Conservation (phyloP, 108 stramenopile species). For the Aurantiochytrium sp. region DNA sequence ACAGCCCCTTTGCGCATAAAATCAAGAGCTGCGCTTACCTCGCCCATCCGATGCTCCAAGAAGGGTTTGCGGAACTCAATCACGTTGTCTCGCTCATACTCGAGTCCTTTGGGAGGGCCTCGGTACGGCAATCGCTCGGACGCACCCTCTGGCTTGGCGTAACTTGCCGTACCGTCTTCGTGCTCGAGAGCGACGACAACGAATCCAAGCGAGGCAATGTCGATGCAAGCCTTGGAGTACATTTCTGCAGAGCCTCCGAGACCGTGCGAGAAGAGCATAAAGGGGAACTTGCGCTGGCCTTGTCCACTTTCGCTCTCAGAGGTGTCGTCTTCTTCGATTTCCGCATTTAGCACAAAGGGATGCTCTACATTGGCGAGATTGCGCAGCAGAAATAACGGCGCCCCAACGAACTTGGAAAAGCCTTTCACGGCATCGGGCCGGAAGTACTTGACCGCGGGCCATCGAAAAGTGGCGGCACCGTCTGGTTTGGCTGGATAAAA, state of each 20-base stretch:
- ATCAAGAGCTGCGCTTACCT: background rate
- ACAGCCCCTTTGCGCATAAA: background rate
- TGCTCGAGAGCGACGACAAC: constrained; percentile 12
- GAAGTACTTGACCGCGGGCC: constrained; percentile 25
- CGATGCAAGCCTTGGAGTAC: background rate
- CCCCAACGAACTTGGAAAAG: constrained; percentile 25
- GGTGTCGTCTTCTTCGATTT: background rate
- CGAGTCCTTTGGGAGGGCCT: background rate
- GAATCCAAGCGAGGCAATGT: constrained; percentile 13
- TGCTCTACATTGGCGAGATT: constrained; percentile 29
- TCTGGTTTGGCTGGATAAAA: background rate
- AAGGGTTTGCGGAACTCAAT: background rate
- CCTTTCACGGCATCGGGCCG: constrained; percentile 37
- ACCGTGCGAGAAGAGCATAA: constrained; percentile 14
- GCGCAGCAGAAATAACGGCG: background rate
- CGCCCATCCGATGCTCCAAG: background rate
- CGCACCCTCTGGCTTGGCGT: background rate
- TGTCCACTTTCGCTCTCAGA: background rate
- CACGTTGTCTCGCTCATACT: background rate
- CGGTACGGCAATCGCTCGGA: background rate
- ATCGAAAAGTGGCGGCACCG: background rate
- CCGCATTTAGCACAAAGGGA: constrained; percentile 27
- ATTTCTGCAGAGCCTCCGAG: constrained; percentile 12
- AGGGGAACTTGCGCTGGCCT: background rate
- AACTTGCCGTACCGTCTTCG: constrained; percentile 8